Base-by-base conservation (phyloP, 2,329 filamentous ascomycete species). In the Cadophora malorum region DNA sequence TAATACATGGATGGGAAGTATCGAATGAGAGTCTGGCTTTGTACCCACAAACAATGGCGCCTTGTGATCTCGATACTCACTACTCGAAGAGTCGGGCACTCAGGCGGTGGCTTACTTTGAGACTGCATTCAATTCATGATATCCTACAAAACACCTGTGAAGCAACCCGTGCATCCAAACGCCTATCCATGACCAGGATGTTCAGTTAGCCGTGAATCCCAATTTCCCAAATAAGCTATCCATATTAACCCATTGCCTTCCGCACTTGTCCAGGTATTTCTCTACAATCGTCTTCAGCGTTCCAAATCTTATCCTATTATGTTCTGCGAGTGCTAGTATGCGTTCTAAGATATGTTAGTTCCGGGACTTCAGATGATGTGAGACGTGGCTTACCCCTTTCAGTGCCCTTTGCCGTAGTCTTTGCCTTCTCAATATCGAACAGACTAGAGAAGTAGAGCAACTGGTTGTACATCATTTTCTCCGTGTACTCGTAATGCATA, bases 381-480 rank as follows among this genome's bases (percentile, higher is more conserved):
- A 28, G 4, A 4, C 21, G 1, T 8, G 23, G 33, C 72, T 71
- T 76, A 75, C 77, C 79, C 55, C 83, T 86, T 28, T 82, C 82
- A 8, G 81, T 81, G n/a, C 80, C 82, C 56, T 78, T 80, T 23
- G 83, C 85, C 70, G 81, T 83, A 56, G 75, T 76, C 71, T 88
- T 87, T 16, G 91, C 91, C 80, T 92, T 93, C 70, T 98, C 94
- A 3, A 96, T 91, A 79, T 99, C 94, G 84, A 94, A 99, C 65
- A 98, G 81, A 60, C 86, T 86, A 35, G 91, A 87, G 78, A 94
- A 91, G 81, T 97, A 99, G 65, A 98, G 82, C 50, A 99, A 84
- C 81, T 99, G 96, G 79, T 97, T 98, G 82, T 97, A 98, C 68
- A 98, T 86, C 75, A 91, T 90, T 81, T 96, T 95, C 81, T 98